Base-by-base conservation (phyloP, 345 rosid genomes). In the Lepidium africanum region DNA sequence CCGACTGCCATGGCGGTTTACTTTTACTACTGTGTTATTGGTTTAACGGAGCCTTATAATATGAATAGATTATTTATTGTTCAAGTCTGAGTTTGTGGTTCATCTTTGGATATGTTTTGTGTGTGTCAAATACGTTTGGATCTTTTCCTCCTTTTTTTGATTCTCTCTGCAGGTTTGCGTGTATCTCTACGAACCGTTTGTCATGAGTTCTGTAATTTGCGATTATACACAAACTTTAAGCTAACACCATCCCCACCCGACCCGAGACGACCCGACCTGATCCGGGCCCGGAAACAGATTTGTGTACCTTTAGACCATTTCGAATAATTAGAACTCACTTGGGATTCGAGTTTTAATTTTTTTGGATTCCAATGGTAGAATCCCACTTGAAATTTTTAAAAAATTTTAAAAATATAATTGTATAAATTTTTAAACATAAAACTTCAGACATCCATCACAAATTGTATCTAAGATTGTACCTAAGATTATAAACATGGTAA, bases 1-100 rank as follows among this genome's bases (percentile, higher is more conserved):
- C 70, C 59, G 15, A 56, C 42, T 41, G 74, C 83, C 83, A 80
- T 82, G 65, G 53, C 36, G 59, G 59, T 0, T 27, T 27, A 5
- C 32, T 25, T 4, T 27, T 39, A 10, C 5, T 51, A 36, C 10
- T 40, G 11, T 6, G 14, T 0, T 12, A 17, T 52, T 62, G 13
- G 42, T 42, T 21, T 43, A 7, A 52, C 16, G 10, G 32, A 5
- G 39, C 5, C 2, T 62, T 60, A 47, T 54, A 32, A 27, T 27
- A 27, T 27, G 32, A 27, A 27, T 4, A 27, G 32, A 27, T 27
- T 27, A 27, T 27, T 27, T 27, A 4, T 55, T 14, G 40, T 36
- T 33, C 32, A 59, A 42, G 67, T 59, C 4, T 43, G 35, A 35
- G 5, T 59, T 67, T 60, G 78, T 75, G 78, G 78, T 75, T 32